Conservation (phyloP, 345 rosid genomes). For the Eucalyptus pauciflora region DNA sequence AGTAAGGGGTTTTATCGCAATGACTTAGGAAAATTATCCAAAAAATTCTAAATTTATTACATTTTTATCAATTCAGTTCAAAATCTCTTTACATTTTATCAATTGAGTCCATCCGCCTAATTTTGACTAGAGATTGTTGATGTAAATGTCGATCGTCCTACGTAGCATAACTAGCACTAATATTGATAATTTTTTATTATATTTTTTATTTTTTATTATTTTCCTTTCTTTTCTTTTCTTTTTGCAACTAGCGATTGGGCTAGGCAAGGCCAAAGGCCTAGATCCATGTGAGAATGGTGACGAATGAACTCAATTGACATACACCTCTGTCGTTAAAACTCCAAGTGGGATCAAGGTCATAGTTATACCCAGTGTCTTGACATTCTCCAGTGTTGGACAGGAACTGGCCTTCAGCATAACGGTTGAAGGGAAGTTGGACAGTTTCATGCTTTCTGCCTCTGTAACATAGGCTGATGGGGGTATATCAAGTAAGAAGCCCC, state of each 20-base stretch:
- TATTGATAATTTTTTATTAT: too few relatives aligned
- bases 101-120: accelerated
- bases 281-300: too few relatives aligned
- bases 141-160: accelerated
- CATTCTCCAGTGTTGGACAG: constrained; percentile 4
- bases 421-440: background rate
- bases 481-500: constrained; percentile 27
- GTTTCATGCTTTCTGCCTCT: constrained; percentile 1
- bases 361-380: constrained; percentile 9
- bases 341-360: constrained; percentile 3
- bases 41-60: accelerated
- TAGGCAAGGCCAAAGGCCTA: too few relatives aligned
- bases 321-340: constrained; percentile 2
- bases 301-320: background rate
- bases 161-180: accelerated
- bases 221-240: too few relatives aligned
- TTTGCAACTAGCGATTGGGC: too few relatives aligned
- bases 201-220: too few relatives aligned
- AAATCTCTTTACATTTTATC: too few relatives aligned
- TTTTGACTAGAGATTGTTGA: accelerated
- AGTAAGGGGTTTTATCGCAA: background rate
- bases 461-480: constrained; percentile 24
- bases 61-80: accelerated
- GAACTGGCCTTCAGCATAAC: constrained; percentile 8
- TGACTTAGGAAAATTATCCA: accelerated